Conservation (phyloP, 148 eudicot genomes). For the Arctostaphylos glauca region DNA sequence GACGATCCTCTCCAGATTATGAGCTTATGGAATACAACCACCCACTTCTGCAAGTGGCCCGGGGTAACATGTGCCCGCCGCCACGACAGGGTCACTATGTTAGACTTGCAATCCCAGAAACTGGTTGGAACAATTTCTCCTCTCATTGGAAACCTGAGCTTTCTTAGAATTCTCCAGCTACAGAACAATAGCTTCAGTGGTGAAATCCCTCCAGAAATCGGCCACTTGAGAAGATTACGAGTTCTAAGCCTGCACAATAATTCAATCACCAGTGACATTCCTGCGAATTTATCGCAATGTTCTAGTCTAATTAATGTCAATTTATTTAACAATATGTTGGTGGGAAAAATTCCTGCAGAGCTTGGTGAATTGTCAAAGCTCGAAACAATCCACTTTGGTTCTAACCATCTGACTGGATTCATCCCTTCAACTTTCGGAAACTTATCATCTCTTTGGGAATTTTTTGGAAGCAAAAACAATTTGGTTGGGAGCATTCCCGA, state of each 20-base stretch:
- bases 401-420: constrained; percentile 11
- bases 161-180: constrained; percentile 15
- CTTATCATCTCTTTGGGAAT: background rate
- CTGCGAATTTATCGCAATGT: constrained; percentile 13
- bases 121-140: constrained; percentile 19
- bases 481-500: constrained; percentile 15
- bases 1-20: constrained; percentile 12
- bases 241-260: constrained; percentile 10
- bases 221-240: constrained; percentile 11
- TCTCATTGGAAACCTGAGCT: constrained; percentile 24
- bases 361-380: constrained; percentile 16
- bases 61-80: constrained; percentile 21
- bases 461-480: constrained; percentile 4
- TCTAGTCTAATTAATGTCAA: background rate
- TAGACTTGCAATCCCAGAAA: constrained; percentile 11
- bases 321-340: background rate
- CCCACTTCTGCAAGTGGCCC: constrained; percentile 17
- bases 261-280: constrained; percentile 16
- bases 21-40: constrained; percentile 16
- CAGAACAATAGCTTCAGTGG: constrained; percentile 18
- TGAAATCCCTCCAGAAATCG: constrained; percentile 18
- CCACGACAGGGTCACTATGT: constrained; percentile 10
- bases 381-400: background rate
- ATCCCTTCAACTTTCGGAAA: constrained; percentile 18
- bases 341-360: constrained; percentile 17